phyloP scores from a whole-genome alignment of 202 grass and related monocot species.

The Panicum hallii region DNA sequence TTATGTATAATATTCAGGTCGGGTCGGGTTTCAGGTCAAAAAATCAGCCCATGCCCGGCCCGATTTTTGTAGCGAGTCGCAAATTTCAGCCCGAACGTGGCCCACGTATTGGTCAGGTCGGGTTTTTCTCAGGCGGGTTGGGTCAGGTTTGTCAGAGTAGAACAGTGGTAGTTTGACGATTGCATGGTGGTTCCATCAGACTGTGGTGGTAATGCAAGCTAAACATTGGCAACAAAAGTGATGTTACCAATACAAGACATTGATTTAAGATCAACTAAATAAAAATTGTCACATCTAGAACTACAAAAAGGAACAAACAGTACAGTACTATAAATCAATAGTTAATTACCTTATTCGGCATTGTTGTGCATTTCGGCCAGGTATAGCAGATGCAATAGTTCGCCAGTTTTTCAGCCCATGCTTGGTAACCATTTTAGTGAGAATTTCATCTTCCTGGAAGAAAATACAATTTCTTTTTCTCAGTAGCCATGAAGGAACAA shows the following conservation, averaged over 20 bases:
- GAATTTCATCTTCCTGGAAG: conserved; percentile 73
- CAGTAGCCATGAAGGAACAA: conserved; percentile 31
- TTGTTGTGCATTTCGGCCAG: conserved; percentile 55
- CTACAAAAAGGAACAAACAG: conserved; percentile 23
- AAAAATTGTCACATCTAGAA: conserved; percentile 12
- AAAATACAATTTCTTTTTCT: conserved; percentile 28
- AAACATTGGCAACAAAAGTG: conserved; percentile 27
- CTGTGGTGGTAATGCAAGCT: conserved; percentile 17
- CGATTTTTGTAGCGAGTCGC: too few relatives aligned
- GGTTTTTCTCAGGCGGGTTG: too few relatives aligned
- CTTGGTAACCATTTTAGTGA: conserved; percentile 64
- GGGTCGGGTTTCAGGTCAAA: too few relatives aligned
- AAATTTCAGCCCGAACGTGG: too few relatives aligned
- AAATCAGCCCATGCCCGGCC: too few relatives aligned
- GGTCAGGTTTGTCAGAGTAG: too few relatives aligned
- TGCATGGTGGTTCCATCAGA: conserved; percentile 14
- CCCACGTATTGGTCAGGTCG: too few relatives aligned
- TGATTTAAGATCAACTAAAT: conserved; percentile 13
- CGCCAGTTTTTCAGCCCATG: conserved; percentile 60
- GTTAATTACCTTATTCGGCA: conserved; percentile 59
- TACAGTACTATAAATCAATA: neutral
- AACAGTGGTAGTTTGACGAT: conserved; percentile 1
- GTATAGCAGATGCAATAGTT: conserved; percentile 59
- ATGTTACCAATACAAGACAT: neutral
- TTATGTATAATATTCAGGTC: too few relatives aligned